phyloP scores from a whole-genome alignment of 257 asterid genomes.

The Petunia secreta region DNA sequence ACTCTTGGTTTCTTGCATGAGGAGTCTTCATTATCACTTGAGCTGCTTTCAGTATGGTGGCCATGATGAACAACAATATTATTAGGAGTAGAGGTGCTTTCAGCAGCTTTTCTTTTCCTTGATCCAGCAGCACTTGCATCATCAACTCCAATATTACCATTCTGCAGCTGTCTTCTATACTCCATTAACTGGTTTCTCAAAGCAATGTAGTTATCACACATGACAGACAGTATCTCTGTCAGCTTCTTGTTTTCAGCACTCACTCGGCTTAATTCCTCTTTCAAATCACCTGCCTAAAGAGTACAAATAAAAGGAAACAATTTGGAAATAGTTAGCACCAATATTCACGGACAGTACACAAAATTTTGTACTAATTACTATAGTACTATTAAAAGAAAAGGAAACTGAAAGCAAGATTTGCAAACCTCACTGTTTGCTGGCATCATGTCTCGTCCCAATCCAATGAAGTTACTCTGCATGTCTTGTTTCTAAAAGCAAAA shows the following conservation, averaged over 20 bases:
- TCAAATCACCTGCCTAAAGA: conserved; percentile 56
- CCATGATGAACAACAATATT: not conserved
- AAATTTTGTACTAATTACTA: not conserved
- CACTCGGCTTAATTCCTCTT: conserved; percentile 67
- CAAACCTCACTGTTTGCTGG: conserved; percentile 56
- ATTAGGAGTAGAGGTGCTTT: conserved; percentile 32
- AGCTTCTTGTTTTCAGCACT: conserved; percentile 79
- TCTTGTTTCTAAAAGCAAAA: conserved; percentile 59
- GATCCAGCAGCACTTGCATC: conserved; percentile 28
- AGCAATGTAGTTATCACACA: conserved; percentile 73
- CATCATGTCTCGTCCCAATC: conserved; percentile 40
- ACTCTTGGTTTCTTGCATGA: conserved; percentile 65
- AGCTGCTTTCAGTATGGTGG: conserved; percentile 55
- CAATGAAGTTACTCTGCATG: conserved; percentile 51
- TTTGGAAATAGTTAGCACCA: too few relatives aligned
- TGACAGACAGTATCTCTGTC: conserved; percentile 53
- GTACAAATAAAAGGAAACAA: not conserved
- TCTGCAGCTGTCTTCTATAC: conserved; percentile 45
- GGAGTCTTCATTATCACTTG: conserved; percentile 60
- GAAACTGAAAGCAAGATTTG: too few relatives aligned
- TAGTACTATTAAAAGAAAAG: not conserved
- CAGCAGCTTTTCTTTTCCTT: conserved; percentile 69
- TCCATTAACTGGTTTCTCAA: conserved; percentile 56
- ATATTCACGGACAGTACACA: not conserved
- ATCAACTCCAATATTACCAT: not conserved